phyloP scores from a whole-genome alignment of 2,329 filamentous ascomycete genomes.

The Mariannaea elegans region DNA sequence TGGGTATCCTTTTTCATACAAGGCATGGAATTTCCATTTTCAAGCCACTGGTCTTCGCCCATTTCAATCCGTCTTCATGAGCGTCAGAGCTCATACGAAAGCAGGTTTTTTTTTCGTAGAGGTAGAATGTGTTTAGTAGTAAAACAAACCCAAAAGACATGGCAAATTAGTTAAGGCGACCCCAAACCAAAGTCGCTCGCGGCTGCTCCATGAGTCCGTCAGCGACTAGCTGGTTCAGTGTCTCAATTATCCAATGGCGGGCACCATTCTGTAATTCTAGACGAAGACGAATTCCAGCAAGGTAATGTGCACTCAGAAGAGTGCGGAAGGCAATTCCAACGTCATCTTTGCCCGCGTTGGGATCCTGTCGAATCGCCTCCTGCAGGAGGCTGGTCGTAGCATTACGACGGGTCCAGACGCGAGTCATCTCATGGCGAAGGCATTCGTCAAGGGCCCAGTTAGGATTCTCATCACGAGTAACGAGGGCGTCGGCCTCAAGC shows the following conservation, averaged over 20 bases:
- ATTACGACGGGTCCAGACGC: conserved; percentile 16
- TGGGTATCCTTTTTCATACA: not conserved
- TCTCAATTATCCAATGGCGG: conserved; percentile 9
- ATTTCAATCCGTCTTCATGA: too few species aligned
- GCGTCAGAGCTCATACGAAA: too few species aligned
- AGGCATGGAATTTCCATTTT: not conserved
- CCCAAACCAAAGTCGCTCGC: not conserved
- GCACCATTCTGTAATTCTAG: conserved; percentile 5
- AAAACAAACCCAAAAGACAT: too few species aligned
- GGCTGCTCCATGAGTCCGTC: not conserved
- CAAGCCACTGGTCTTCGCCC: too few species aligned
- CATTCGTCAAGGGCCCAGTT: conserved; percentile 14
- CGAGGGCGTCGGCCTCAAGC: conserved; percentile 13
- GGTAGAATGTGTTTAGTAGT: too few species aligned
- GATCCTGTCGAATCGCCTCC: not conserved
- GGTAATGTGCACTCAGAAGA: conserved; percentile 6
- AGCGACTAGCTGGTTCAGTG: not conserved
- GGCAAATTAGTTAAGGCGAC: too few species aligned
- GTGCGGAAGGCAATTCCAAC: conserved; percentile 1
- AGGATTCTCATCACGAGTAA: not conserved
- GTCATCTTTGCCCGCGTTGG: not conserved
- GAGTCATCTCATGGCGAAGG: conserved; percentile 11
- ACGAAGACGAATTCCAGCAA: conserved; percentile 11
- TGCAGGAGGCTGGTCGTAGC: conserved; percentile 2
- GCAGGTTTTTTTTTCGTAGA: too few species aligned